Base-by-base conservation (phyloP, 164 flowering plant genomes). In the Nymphaea thermarum region DNA sequence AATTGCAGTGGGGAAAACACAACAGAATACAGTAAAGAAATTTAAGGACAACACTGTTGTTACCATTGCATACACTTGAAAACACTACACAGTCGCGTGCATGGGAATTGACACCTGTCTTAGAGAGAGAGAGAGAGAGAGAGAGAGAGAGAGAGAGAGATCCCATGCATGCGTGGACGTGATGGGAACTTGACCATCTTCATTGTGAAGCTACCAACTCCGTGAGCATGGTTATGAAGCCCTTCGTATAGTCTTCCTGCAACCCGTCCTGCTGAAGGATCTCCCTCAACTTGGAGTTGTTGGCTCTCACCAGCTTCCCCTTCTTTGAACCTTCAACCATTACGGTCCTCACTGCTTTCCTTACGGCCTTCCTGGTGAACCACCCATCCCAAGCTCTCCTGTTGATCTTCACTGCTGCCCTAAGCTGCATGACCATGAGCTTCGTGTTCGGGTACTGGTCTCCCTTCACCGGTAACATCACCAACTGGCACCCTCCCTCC, bases 391-490 rank as follows among this genome's bases (percentile, higher is more conserved):
- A 69, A 3, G 43, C 73, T 3, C 62, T 61, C 66, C 70, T 71
- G 1, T 60, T 25, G 36, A 71, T 69, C 51, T 71, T 66, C 61
- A 66, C 69, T 18, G 66, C 73, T 4, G 45, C 66, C 69, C 60
- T 66, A 59, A 71, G 15, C 12, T 71, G 66, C 4, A 47, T 63
- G 18, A 65, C 44, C 51, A 71, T 6, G 16, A 66, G 62, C 69
- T 36, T 66, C 18, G 73, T 10, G 14, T 71, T 71, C 66, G 66
- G 17, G 62, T 60, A 71, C 62, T 71, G 73, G 3, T 71, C 73
- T 8, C 60, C 60, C 16, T 55, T 55, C 60, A 55, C 10, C 16
- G 60, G 60, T 55, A 55, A 55, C 60, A 66, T 11, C 69, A 71
- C 69, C 17, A 71, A 43, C 65, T 66, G 69, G 41, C 73, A 66